Conservation (phyloP, 768 basidiomycete species). For the Pilatotrama ljubarskyi region DNA sequence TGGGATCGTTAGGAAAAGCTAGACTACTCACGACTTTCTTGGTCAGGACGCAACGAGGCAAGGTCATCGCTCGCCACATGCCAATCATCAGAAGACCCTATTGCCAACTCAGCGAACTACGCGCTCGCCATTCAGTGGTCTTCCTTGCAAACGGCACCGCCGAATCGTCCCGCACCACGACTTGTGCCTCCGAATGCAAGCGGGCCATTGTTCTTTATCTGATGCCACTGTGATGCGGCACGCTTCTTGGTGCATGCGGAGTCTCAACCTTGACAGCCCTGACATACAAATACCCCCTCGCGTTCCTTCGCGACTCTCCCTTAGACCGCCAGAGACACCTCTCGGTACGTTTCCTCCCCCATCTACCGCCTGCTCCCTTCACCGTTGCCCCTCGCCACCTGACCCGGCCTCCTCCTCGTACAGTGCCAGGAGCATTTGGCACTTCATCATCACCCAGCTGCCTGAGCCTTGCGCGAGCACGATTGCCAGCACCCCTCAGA, state of each 20-base stretch:
- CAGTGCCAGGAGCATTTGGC: background rate
- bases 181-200: background rate
- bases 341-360: background rate
- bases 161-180: background rate
- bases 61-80: background rate
- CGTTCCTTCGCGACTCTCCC: background rate
- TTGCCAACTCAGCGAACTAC: background rate
- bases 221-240: constrained; percentile 5
- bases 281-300: background rate
- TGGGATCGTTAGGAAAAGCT: no score
- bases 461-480: background rate
- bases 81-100: background rate
- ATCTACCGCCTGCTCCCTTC: background rate
- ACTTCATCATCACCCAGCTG: background rate
- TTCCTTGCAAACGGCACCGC: background rate
- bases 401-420: background rate
- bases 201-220: constrained; percentile 15
- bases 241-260: constrained; percentile 1
- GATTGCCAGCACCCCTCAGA: background rate
- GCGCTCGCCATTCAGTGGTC: background rate
- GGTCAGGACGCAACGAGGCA: background rate
- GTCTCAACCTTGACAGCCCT: constrained; percentile 3
- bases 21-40: no score
- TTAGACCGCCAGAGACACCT: background rate
- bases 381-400: background rate